phyloP scores from a whole-genome alignment of 2,329 filamentous ascomycete genomes.

The Ophiostoma pallidulum region DNA sequence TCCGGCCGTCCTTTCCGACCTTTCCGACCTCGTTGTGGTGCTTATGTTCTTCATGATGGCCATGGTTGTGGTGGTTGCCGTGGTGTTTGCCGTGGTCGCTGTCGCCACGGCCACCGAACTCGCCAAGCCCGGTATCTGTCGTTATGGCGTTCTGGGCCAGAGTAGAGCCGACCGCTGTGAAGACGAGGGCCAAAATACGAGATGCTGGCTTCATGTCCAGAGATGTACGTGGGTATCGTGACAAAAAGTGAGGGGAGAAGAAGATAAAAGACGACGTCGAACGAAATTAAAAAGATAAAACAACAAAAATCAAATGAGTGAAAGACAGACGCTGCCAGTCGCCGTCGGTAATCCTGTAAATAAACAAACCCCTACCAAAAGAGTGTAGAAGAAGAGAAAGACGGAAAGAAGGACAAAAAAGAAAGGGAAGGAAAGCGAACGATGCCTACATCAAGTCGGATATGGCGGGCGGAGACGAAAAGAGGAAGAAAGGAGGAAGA shows the following conservation, averaged over 20 bases:
- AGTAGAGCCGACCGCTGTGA: slow-evolving; percentile 16
- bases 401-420: not conserved
- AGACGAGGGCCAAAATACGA: slow-evolving; percentile 14
- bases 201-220: not conserved
- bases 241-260: not conserved
- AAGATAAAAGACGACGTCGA: not conserved
- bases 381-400: slow-evolving; percentile 5
- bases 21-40: not conserved
- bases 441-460: slow-evolving; percentile 2
- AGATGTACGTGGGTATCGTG: not conserved
- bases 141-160: slow-evolving; percentile 21
- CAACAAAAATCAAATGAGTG: not conserved
- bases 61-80: not conserved
- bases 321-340: slow-evolving; percentile 7
- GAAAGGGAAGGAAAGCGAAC: not conserved
- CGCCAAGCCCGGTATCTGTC: not conserved
- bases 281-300: no score
- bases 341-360: slow-evolving; percentile 6
- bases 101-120: not conserved
- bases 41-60: not conserved
- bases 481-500: not conserved
- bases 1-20: not conserved
- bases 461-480: no score
- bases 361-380: slow-evolving; percentile 4
- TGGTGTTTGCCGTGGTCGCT: not conserved